Evolutionary conservation across 441 rosid genomes (phyloP).

Genomic region (California macrophylla): DNA sequence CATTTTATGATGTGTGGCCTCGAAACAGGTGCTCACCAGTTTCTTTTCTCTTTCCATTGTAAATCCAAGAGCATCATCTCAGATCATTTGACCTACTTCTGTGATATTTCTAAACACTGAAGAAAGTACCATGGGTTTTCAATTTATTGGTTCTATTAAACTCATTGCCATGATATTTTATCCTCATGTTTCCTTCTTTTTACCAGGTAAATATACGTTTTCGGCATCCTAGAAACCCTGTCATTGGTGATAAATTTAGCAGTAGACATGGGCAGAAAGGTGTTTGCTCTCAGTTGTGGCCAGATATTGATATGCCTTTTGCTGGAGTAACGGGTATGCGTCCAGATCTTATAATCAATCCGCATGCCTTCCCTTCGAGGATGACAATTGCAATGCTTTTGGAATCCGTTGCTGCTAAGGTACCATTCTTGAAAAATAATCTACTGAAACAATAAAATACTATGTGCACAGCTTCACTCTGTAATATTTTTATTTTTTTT

Average conservation of each 20-base stretch:
- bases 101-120: neutral
- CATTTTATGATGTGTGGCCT: neutral
- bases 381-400: conserved; percentile 98
- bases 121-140: neutral
- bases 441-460: neutral
- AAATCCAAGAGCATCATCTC: neutral
- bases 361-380: conserved; percentile 97
- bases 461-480: neutral
- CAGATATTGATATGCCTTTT: conserved; percentile 95
- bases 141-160: neutral
- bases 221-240: conserved; percentile 86
- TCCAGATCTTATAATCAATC: conserved; percentile 95
- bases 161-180: neutral
- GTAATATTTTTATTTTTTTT: neutral
- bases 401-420: conserved; percentile 96
- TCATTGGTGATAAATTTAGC: conserved; percentile 95
- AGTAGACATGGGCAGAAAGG: conserved; percentile 99
- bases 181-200: neutral
- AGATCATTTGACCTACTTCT: neutral
- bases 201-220: conserved; percentile 74
- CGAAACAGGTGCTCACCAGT: neutral
- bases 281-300: conserved; percentile 96
- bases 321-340: conserved; percentile 92
- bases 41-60: neutral
- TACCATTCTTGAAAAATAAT: conserved; percentile 15